These are phyloP conservation scores for Globisporangium abappressorium DNA, from an alignment of 352 stramenopile genomes.

Conservation along the genomic window DNA sequence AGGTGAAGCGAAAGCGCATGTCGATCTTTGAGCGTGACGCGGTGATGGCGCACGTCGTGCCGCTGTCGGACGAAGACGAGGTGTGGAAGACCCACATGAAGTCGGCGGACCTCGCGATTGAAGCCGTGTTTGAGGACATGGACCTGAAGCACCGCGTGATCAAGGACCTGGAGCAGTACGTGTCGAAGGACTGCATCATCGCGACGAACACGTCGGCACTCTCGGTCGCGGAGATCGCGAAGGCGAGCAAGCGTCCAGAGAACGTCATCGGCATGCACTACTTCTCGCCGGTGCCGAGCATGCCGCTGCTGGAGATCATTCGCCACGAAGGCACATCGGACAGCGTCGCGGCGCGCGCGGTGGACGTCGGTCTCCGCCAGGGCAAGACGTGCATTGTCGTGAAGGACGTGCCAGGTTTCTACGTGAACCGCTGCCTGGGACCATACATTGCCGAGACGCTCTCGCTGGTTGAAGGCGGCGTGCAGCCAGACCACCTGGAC, in stretches of 20 bases:
- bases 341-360: conserved; percentile 86
- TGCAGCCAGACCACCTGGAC: conserved; percentile 92
- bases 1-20: conserved; percentile 95
- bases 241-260: conserved; percentile 75
- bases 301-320: conserved; percentile 99
- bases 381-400: conserved; percentile 98
- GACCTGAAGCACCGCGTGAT: conserved; percentile 96
- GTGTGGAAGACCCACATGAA: conserved; percentile 92
- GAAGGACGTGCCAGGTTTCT: conserved; percentile 99
- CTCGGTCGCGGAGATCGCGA: conserved; percentile 94
- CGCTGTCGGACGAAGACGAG: conserved; percentile 91
- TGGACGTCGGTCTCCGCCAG: conserved; percentile 95
- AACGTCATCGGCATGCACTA: conserved; percentile 99
- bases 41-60: conserved; percentile 90
- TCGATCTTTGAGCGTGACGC: conserved; percentile 87
- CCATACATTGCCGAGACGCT: conserved; percentile 92
- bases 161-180: conserved; percentile 90
- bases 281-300: conserved; percentile 97
- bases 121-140: conserved; percentile 98
- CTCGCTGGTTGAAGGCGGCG: conserved; percentile 91
- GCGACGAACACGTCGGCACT: conserved; percentile 98
- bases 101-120: conserved; percentile 95
- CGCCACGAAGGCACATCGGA: conserved; percentile 91
- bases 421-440: conserved; percentile 97
- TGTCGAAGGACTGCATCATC: conserved; percentile 94